These are phyloP conservation scores for Cladosporium austrohemisphaericum DNA, from an alignment of 2,329 filamentous ascomycete species.

Conservation along the genomic window DNA sequence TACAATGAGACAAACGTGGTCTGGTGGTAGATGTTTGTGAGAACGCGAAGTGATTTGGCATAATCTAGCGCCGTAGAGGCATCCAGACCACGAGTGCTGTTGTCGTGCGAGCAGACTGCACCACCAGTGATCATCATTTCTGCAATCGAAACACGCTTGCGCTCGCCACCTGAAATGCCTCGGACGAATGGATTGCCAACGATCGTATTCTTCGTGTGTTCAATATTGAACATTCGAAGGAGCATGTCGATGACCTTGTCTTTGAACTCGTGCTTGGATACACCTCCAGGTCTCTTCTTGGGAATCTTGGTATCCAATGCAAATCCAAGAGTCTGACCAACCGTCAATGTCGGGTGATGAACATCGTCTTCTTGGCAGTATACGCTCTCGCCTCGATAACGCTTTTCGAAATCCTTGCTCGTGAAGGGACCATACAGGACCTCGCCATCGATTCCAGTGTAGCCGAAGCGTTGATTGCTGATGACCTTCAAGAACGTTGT, in stretches of 20 bases:
- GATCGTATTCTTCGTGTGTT: conserved; percentile 79
- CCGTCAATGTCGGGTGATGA: conserved; percentile 79
- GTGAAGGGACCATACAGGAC: conserved; percentile 74
- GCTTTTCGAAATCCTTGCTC: conserved; percentile 63
- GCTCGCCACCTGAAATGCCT: conserved; percentile 53
- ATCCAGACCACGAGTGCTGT: conserved; percentile 47
- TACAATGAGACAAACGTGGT: conserved; percentile 84
- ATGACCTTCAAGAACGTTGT: conserved; percentile 55
- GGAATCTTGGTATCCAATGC: conserved; percentile 82
- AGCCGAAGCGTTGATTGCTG: conserved; percentile 55
- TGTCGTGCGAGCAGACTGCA: conserved; percentile 42
- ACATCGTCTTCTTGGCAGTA: conserved; percentile 87
- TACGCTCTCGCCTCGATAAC: conserved; percentile 75
- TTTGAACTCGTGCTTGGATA: conserved; percentile 72
- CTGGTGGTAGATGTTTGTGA: conserved; percentile 79
- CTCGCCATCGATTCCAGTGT: conserved; percentile 63
- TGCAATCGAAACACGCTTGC: conserved; percentile 48
- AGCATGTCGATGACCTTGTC: conserved; percentile 68
- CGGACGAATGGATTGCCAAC: conserved; percentile 78
- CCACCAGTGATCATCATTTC: conserved; percentile 47
- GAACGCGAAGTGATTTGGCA: conserved; percentile 46
- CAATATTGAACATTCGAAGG: conserved; percentile 90
- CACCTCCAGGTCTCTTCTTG: conserved; percentile 69
- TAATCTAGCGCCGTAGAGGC: conserved; percentile 49
- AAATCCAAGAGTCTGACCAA: conserved; percentile 82